phyloP scores from a whole-genome alignment of 495 filamentous ascomycete species.

The Jackrogersella minutella region DNA sequence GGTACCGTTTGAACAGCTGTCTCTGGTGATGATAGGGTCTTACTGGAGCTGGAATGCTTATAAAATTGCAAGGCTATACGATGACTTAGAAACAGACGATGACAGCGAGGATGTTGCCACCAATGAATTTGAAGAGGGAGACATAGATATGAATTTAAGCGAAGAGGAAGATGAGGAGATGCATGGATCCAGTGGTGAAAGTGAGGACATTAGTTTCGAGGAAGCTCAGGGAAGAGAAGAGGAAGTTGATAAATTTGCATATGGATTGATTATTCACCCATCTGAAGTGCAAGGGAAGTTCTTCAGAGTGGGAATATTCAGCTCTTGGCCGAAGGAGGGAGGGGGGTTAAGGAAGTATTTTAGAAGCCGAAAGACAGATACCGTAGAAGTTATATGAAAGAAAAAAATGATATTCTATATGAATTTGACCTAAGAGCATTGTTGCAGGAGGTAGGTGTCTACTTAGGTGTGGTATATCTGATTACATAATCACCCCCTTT shows the following conservation, averaged over 20 bases:
- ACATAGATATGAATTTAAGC: background rate
- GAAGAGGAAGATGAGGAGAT: background rate
- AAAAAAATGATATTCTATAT: too few species aligned
- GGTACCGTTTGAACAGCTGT: background rate
- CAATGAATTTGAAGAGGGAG: background rate
- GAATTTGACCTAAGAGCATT: too few species aligned
- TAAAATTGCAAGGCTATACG: background rate
- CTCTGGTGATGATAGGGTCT: background rate
- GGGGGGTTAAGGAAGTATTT: background rate
- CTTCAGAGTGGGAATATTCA: background rate
- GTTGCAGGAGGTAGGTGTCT: too few species aligned
- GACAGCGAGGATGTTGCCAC: background rate
- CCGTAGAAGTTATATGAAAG: background rate
- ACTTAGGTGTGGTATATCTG: too few species aligned
- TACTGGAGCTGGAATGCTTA: background rate
- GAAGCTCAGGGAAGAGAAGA: background rate
- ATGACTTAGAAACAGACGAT: background rate
- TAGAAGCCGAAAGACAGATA: background rate
- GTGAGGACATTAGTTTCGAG: background rate
- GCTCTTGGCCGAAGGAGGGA: background rate
- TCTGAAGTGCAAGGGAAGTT: background rate
- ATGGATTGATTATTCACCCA: background rate
- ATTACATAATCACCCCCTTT: too few species aligned
- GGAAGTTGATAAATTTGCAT: background rate
- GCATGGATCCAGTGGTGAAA: background rate